These are phyloP conservation scores for Wickerhamiella parazyma DNA, from an alignment of 805 yeast species.

Conservation along the genomic window DNA sequence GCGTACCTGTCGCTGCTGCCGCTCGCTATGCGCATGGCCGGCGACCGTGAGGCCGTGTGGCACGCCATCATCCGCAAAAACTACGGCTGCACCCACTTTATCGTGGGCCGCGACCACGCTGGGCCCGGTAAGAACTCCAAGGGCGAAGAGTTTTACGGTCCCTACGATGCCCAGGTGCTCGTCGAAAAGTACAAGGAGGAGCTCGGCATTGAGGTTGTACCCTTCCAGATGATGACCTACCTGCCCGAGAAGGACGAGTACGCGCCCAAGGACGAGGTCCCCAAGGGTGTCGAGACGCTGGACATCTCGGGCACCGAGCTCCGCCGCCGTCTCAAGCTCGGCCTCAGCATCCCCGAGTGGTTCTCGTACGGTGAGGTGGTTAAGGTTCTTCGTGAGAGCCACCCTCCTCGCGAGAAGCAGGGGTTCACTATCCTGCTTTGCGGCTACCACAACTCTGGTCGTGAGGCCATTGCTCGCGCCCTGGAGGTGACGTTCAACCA, in stretches of 20 bases:
- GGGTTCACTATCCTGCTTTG: slow-evolving; percentile 71
- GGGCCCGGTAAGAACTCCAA: slow-evolving; percentile 85
- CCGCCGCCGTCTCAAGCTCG: slow-evolving; percentile 73
- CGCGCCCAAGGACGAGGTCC: slow-evolving; percentile 88
- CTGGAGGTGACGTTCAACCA: slow-evolving; percentile 84
- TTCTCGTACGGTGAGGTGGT: slow-evolving; percentile 96
- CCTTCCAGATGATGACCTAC: slow-evolving; percentile 93
- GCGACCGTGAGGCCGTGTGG: slow-evolving; percentile 97
- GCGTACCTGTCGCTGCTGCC: slow-evolving; percentile 82
- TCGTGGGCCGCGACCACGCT: slow-evolving; percentile 96
- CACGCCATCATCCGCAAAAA: slow-evolving; percentile 94
- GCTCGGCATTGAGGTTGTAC: slow-evolving; percentile 79
- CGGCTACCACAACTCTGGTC: slow-evolving; percentile 45
- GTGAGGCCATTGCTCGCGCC: slow-evolving; percentile 61
- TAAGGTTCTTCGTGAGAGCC: slow-evolving; percentile 73
- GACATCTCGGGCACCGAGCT: slow-evolving; percentile 93
- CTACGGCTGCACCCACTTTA: slow-evolving; percentile 93
- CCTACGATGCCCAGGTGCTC: slow-evolving; percentile 88
- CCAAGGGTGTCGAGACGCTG: slow-evolving; percentile 63
- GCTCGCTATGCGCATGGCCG: slow-evolving; percentile 98
- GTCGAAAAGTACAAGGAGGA: slow-evolving; percentile 66
- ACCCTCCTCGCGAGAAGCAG: slow-evolving; percentile 82
- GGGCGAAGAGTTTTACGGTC: slow-evolving; percentile 92
- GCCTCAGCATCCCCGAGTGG: slow-evolving; percentile 89
- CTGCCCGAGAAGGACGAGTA: slow-evolving; percentile 90